Conservation (phyloP, 75 land plant species). For the Sequoia sempervirens region DNA sequence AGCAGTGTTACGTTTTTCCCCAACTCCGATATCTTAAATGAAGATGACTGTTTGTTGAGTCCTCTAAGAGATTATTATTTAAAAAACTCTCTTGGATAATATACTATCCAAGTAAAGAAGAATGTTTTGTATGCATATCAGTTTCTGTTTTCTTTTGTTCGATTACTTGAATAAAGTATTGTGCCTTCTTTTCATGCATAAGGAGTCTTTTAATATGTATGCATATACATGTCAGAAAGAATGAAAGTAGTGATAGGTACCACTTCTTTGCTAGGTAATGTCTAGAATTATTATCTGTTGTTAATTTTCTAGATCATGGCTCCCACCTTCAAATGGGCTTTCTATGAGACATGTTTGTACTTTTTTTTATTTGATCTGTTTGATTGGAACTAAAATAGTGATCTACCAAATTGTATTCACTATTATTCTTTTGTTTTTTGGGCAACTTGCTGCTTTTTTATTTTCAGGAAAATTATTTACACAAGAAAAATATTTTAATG, state of each 20-base stretch:
- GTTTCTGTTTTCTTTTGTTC: constrained; percentile 4
- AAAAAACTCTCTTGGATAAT: background rate
- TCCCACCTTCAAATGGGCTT: background rate
- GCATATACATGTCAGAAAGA: background rate
- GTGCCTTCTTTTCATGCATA: background rate
- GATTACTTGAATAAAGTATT: background rate
- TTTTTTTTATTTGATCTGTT: background rate
- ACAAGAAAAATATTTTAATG: background rate
- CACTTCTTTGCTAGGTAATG: background rate
- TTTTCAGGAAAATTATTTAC: background rate
- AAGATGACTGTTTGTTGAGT: background rate
- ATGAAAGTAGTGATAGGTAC: background rate
- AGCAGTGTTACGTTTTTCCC: background rate
- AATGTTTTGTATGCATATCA: background rate
- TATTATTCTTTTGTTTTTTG: background rate
- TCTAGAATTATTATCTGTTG: background rate
- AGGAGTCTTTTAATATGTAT: background rate
- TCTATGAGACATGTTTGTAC: background rate
- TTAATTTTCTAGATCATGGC: background rate
- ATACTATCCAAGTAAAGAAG: background rate
- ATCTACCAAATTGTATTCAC: background rate
- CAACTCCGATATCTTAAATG: background rate
- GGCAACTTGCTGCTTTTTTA: background rate
- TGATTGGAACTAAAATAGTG: background rate
- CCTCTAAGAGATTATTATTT: background rate